A percentile compares a stretch with the other conserved stretches of the same genome.
Evolutionary conservation across 805 yeast species (phyloP).

Genomic region (Starmera pachycereana): DNA sequence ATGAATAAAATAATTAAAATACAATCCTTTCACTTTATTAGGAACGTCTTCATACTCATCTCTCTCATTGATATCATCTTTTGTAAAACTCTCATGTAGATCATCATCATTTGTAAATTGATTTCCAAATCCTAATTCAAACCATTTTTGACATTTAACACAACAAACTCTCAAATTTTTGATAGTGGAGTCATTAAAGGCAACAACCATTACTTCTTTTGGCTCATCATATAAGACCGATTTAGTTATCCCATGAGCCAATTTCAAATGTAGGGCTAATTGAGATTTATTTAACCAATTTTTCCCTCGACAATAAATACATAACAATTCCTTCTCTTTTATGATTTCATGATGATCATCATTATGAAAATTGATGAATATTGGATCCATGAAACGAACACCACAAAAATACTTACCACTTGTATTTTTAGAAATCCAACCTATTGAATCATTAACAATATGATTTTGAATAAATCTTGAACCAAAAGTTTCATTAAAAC

Average conservation of each 20-base stretch:
- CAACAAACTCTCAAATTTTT: slow-evolving; percentile 3
- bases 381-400: no score
- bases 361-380: no score
- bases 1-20: slow-evolving; percentile 14
- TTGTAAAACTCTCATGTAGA: no score
- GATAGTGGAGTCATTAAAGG: no score
- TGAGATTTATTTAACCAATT: slow-evolving; percentile 12
- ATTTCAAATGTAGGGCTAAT: slow-evolving; percentile 11
- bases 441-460: background rate
- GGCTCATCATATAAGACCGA: no score
- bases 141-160: slow-evolving; percentile 12
- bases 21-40: slow-evolving; percentile 10
- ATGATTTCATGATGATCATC: no score
- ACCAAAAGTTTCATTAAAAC: slow-evolving; percentile 8
- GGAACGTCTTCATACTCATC: background rate
- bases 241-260: slow-evolving; percentile 14
- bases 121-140: slow-evolving; percentile 9
- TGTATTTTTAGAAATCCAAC: no score
- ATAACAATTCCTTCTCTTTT: slow-evolving; percentile 8
- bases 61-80: background rate
- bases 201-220: no score
- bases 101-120: background rate
- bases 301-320: slow-evolving; percentile 18
- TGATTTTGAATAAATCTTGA: slow-evolving; percentile 17
- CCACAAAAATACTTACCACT: no score